These are phyloP conservation scores for Plasmodium knowlesi DNA, from an alignment of 169 alveolate species.

Conservation along the genomic window DNA sequence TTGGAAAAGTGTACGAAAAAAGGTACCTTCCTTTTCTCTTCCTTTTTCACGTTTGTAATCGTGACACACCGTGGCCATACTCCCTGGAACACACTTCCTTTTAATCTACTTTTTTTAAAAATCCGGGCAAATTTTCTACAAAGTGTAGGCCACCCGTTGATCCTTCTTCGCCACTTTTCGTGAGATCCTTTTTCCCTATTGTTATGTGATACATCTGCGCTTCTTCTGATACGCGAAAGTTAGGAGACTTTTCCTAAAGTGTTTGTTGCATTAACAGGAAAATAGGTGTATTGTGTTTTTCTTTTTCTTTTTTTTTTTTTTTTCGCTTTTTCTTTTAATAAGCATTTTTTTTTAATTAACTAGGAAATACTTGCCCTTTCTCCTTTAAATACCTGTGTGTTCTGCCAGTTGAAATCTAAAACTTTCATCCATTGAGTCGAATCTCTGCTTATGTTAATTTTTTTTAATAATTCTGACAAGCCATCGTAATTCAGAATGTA, in stretches of 20 bases:
- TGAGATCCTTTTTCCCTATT: neutral
- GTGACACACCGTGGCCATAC: neutral
- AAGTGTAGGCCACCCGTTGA: neutral
- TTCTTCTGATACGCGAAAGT: constrained; percentile 39
- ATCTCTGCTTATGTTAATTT: constrained; percentile 24
- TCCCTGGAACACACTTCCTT: neutral
- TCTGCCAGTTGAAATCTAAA: constrained; percentile 71
- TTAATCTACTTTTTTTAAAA: constrained; percentile 50
- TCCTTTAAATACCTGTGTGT: constrained; percentile 9
- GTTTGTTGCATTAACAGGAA: neutral
- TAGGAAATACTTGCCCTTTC: neutral
- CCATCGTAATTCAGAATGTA: constrained; percentile 68
- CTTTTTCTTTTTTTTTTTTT: neutral
- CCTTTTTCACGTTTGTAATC: neutral
- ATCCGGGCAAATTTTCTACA: constrained; percentile 67
- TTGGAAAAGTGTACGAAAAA: constrained; percentile 1
- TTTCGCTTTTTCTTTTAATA: neutral
- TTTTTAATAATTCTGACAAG: constrained; percentile 61
- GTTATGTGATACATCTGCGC: constrained; percentile 14
- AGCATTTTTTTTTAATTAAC: neutral
- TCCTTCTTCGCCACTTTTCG: neutral
- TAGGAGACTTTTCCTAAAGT: constrained; percentile 68
- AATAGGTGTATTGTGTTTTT: neutral
- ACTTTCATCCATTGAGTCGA: constrained; percentile 48
- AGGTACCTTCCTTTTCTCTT: neutral